Evolutionary conservation across 1,284 basidiomycete genomes (phyloP), one percentile per base, ranked within the genome.

Genomic region (Austroboletus novae-zelandiae): DNA sequence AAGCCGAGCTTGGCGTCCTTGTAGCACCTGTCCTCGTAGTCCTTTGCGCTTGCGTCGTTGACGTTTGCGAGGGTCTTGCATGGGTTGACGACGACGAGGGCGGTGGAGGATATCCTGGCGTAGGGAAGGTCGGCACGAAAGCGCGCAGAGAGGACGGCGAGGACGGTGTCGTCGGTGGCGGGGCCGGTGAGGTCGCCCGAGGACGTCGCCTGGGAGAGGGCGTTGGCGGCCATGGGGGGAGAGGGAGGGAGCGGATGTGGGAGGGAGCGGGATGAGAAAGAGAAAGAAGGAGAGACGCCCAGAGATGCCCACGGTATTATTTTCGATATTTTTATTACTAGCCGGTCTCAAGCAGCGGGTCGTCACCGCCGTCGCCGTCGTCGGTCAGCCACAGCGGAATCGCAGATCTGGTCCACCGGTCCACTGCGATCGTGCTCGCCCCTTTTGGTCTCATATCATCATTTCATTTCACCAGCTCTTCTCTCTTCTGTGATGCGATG

Each of bases 51-150:
- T 55, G 81, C 81, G 62, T 97, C 91, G 72, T 88, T 92, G 54
- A 87, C 75, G 67, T 84, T 91, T 31, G 86, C 84, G 25, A 96
- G 80, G 8, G 81, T 77, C 70, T 94, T 90, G 73, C 89, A 83
- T 6, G 94, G 94, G 73, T 98, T 98, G 61, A 96, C 79, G 48
- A 86, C 83, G 53, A 96, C 75, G 56, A 95, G 75, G 57, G 83
- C 81, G 15, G 86, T 80, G 17, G 86, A 67, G 40, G 82, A 83
- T 50, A 95, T 78, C 50, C 85, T 78, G 8, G 91, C 81, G 67
- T 91, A 95, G 6, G 91, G 90, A 35, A 88, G 70, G 66, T 95
- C 94, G n/a, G 83, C 78, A 40, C 92, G 88, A 58, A 94, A 91
- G 53, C 94, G 88, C 50, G 89, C 78, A 62, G 87, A 83, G 44